Percentiles rank a stretch among this genome's conserved stretches.
Evolutionary conservation across 1,284 basidiomycete species (phyloP).

Genomic region (Tremellales sp.): DNA sequence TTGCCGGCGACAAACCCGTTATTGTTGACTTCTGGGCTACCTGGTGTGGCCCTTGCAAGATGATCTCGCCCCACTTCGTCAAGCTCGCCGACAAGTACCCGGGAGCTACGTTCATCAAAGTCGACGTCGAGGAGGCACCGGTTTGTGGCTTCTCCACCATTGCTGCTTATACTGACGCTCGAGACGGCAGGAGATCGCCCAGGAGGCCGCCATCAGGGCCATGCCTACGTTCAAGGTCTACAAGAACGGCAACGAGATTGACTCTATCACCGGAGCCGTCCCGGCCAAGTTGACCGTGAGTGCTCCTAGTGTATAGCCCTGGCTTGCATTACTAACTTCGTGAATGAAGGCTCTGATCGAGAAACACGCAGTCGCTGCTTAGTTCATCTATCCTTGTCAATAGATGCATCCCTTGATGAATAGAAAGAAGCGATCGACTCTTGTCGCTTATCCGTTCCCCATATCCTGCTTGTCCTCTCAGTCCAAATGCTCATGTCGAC

Average conservation of each 20-base stretch:
- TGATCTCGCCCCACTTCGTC: constrained; percentile 75
- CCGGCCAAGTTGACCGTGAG: constrained; percentile 53
- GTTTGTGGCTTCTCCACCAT: no score
- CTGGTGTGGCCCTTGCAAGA: constrained; percentile 64
- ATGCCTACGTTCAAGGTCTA: constrained; percentile 76
- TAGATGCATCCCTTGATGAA: no score
- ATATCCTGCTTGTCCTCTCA: no score
- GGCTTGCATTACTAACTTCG: no score
- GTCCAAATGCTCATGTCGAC: no score
- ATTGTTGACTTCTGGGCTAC: constrained; percentile 70
- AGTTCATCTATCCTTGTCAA: no score
- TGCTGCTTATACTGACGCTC: neutral
- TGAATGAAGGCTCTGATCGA: constrained; percentile 21
- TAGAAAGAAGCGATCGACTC: no score
- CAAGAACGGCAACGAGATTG: constrained; percentile 63
- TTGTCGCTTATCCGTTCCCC: no score
- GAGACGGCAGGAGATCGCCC: constrained; percentile 49
- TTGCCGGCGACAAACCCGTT: constrained; percentile 57
- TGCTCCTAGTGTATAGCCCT: constrained; percentile 15
- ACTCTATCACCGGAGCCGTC: constrained; percentile 62
- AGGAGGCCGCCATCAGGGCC: constrained; percentile 69
- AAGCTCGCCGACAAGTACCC: constrained; percentile 55
- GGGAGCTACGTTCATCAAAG: constrained; percentile 70
- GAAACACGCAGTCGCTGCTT: constrained; percentile 9
- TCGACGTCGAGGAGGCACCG: constrained; percentile 64